Percentiles rank a stretch among this genome's conserved stretches.
These are phyloP conservation scores for Raphidocelis subcapitata DNA, from an alignment of 139 green algal species.

Conservation along the genomic window DNA sequence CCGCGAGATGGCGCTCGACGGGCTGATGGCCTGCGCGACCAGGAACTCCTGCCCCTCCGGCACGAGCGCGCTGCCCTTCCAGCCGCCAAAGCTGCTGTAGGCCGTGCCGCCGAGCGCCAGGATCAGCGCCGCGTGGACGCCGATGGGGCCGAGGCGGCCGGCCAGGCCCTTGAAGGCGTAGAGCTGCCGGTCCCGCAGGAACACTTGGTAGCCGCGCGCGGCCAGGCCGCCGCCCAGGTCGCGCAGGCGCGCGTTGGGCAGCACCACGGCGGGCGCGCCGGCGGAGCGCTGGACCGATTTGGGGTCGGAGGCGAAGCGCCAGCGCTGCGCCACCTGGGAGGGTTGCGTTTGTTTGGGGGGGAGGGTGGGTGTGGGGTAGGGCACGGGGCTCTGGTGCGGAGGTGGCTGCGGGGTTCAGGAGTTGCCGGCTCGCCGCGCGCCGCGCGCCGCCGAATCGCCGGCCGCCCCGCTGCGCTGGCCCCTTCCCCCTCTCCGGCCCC, in stretches of 20 bases:
- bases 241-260: constrained; percentile 64
- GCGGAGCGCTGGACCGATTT: constrained; percentile 19
- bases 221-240: constrained; percentile 70
- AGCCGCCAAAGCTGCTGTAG: constrained; percentile 73
- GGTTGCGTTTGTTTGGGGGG: neutral
- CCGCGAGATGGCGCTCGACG: constrained; percentile 26
- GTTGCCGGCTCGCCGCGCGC: too few species aligned
- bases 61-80: constrained; percentile 79
- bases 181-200: constrained; percentile 73
- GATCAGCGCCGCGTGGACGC: constrained; percentile 92
- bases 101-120: constrained; percentile 79
- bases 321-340: constrained; percentile 63
- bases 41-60: constrained; percentile 55
- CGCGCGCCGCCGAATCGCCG: too few species aligned
- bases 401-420: too few species aligned
- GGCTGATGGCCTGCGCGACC: constrained; percentile 33
- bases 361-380: too few species aligned
- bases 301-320: constrained; percentile 57
- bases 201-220: constrained; percentile 85
- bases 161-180: constrained; percentile 98
- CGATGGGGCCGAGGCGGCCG: constrained; percentile 92
- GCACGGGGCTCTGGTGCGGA: too few species aligned
- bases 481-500: too few species aligned
- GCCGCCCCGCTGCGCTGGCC: too few species aligned
- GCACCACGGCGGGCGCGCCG: constrained; percentile 51